Base-by-base conservation (phyloP, 2,329 filamentous ascomycete genomes). In the Cladophialophora bantiana region DNA sequence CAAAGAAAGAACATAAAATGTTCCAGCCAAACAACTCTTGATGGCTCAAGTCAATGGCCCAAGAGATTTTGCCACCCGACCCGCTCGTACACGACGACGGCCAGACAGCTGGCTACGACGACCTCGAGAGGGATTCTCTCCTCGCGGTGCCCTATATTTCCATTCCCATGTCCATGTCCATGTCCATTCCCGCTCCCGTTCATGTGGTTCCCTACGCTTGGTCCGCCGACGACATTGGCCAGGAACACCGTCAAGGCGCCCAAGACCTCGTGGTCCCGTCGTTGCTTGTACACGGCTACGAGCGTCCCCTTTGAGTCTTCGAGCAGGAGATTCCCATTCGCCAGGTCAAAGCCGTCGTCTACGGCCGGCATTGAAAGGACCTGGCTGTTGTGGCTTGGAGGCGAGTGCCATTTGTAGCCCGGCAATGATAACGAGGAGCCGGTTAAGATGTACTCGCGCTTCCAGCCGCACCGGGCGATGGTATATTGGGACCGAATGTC, bases 221-320 rank as follows among this genome's bases (percentile, higher is more conserved):
- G 9, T 10, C 45, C 45, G 3, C 35, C 20, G 20, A 18, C 45
- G 20, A 50, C 45, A 12, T 50, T 26, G 18, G 20, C 45, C 45
- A 52, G 36, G 40, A 69, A 69, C 13, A 69, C 52, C 13, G 59
- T 63, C 42, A 69, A 42, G 3, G 42, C 40, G 15, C 68, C 68
- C 18, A 69, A 38, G 9, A 65, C 59, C 31, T 58, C 13, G 10
- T 45, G 62, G 40, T 69, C 68, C 12, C 68, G 61, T 40, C 68
- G 52, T 52, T 69, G 68, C 38, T 66, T 69, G 40, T 69, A 69
- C 36, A 67, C 65, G 7, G 68, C 68, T 26, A 67, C 55, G 12
- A 67, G 42, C 0, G 15, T 36, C 18, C 35, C 65, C 1, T 62
- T 40, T 10, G 53, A 4, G 50, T 67, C 62, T 32, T 67, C 62